These are phyloP conservation scores for Globisporangium nagaii DNA, from an alignment of 352 stramenopile genomes.

Conservation along the genomic window DNA sequence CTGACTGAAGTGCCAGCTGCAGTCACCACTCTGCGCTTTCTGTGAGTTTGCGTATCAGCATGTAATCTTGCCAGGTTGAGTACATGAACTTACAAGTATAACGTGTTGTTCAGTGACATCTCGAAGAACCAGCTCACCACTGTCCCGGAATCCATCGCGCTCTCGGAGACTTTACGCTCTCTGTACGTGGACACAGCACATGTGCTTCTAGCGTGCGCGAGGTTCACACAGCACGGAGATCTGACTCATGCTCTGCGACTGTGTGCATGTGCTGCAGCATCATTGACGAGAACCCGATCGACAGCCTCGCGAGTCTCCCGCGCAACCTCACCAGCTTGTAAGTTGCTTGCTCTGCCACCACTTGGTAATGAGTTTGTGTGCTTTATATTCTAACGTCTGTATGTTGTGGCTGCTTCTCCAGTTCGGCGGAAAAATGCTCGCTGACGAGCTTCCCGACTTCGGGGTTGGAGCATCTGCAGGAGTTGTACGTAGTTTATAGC, in stretches of 20 bases:
- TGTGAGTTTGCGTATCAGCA: background rate
- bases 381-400: background rate
- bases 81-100: no score
- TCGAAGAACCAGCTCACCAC: constrained; percentile 4
- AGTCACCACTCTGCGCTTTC: background rate
- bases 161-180: constrained; percentile 2
- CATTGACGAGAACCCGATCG: constrained; percentile 7
- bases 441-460: background rate
- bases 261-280: no score
- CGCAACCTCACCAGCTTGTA: constrained; percentile 6
- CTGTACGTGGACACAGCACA: no score
- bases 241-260: no score
- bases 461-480: background rate
- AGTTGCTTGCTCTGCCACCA: background rate
- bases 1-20: background rate
- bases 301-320: background rate
- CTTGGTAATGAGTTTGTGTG: no score
- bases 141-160: background rate
- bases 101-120: constrained; percentile 6
- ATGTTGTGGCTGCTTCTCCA: background rate
- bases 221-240: no score
- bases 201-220: no score
- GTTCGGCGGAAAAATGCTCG: constrained; percentile 1
- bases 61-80: no score
- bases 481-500: background rate